These are phyloP conservation scores for Dioszegia aurantiaca DNA, from an alignment of 768 basidiomycete genomes.

Conservation along the genomic window DNA sequence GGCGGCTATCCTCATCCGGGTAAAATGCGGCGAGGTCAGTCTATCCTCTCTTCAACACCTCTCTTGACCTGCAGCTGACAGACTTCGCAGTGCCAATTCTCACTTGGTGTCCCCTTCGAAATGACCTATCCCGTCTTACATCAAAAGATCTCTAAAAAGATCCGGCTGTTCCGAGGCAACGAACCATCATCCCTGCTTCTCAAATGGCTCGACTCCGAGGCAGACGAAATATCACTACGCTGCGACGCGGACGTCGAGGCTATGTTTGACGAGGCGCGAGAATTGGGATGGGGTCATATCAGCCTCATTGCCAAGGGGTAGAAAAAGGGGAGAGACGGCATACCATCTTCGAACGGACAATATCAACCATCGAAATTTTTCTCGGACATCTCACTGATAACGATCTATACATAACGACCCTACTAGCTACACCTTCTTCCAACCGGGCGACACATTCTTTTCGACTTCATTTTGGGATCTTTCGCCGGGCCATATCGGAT, in stretches of 20 bases:
- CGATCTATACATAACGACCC: no score
- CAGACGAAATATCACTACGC: slow-evolving; percentile 39
- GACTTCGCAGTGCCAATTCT: slow-evolving; percentile 73
- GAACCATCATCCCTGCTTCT: slow-evolving; percentile 22
- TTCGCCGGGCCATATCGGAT: no score
- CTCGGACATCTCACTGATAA: no score
- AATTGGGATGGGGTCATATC: slow-evolving; percentile 18
- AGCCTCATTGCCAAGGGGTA: slow-evolving; percentile 26
- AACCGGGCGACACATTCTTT: no score
- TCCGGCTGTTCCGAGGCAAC: slow-evolving; percentile 79
- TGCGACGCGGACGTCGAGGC: slow-evolving; percentile 44
- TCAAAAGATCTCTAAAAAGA: slow-evolving; percentile 87
- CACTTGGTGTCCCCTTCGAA: slow-evolving; percentile 77
- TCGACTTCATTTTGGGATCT: no score
- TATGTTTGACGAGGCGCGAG: slow-evolving; percentile 41
- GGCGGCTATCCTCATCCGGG: slow-evolving; percentile 64
- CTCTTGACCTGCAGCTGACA: slow-evolving; percentile 1
- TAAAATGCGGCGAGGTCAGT: slow-evolving; percentile 70
- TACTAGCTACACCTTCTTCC: no score
- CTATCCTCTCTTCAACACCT: not conserved
- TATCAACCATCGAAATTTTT: no score
- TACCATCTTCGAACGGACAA: no score
- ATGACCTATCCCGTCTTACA: slow-evolving; percentile 81
- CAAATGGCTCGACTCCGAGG: slow-evolving; percentile 41
- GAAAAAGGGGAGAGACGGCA: not conserved